Conservation (phyloP, 1,284 basidiomycete species). For the Pisolithus thermaeus region DNA sequence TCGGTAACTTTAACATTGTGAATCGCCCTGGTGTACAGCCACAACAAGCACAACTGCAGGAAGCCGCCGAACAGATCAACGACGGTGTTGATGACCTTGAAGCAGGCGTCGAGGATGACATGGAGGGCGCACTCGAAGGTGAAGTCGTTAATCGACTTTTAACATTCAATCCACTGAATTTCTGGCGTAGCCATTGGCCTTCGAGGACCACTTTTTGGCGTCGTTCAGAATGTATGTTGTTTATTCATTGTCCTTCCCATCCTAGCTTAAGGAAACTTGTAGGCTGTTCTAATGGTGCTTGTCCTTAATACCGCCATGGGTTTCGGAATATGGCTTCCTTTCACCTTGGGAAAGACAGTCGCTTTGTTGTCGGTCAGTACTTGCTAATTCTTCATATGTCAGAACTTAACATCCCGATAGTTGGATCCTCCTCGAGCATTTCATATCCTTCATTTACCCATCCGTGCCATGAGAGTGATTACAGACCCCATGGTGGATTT, state of each 20-base stretch:
- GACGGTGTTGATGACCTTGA: constrained; percentile 52
- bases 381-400: neutral
- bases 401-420: constrained; percentile 32
- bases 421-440: constrained; percentile 66
- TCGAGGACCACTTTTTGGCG: constrained; percentile 77
- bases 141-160: neutral
- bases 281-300: constrained; percentile 80
- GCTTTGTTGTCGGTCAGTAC: constrained; percentile 69
- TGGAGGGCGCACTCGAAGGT: constrained; percentile 89
- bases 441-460: constrained; percentile 69
- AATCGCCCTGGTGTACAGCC: constrained; percentile 16
- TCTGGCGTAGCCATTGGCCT: constrained; percentile 71
- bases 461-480: constrained; percentile 70
- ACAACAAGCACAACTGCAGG: constrained; percentile 12
- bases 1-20: constrained; percentile 23
- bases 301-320: constrained; percentile 79
- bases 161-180: constrained; percentile 7
- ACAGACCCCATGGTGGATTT: constrained; percentile 87
- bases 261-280: constrained; percentile 17
- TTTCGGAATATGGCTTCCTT: constrained; percentile 78
- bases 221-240: constrained; percentile 77
- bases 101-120: constrained; percentile 73
- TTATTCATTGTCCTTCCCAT: neutral
- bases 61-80: constrained; percentile 23
- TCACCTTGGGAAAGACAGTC: constrained; percentile 74